These are phyloP conservation scores for Penicillium sp. DNA, from an alignment of 2,329 filamentous ascomycete genomes.

Conservation along the genomic window DNA sequence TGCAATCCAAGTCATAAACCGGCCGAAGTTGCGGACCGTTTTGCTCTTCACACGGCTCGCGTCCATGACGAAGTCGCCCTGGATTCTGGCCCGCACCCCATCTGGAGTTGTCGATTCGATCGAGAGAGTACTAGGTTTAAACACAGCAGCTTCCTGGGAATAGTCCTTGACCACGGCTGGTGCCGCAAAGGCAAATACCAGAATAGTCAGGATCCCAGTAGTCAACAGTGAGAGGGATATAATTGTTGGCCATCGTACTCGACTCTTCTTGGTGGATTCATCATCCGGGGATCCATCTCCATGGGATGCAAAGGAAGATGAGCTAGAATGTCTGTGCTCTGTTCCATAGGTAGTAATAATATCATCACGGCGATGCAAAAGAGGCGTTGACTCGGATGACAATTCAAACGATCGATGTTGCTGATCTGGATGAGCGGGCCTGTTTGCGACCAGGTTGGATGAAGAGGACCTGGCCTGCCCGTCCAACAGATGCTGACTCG, in stretches of 20 bases:
- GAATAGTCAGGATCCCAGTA: conserved; percentile 63
- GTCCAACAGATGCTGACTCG: conserved; percentile 30
- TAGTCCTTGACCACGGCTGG: conserved; percentile 82
- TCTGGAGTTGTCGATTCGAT: conserved; percentile 79
- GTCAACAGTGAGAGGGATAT: conserved; percentile 70
- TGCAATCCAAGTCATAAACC: conserved; percentile 76
- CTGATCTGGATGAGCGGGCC: conserved; percentile 16
- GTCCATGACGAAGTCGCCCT: conserved; percentile 80
- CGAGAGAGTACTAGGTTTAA: conserved; percentile 80
- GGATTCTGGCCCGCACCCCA: conserved; percentile 75
- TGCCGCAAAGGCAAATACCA: conserved; percentile 76
- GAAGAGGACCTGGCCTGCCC: conserved; percentile 23
- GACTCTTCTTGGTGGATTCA: conserved; percentile 15
- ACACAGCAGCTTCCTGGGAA: conserved; percentile 74
- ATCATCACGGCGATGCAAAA: conserved; percentile 38
- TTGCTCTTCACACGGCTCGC: conserved; percentile 70
- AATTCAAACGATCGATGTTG: conserved; percentile 31
- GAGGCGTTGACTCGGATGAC: conserved; percentile 45
- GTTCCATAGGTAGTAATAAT: conserved; percentile 32
- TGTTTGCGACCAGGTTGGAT: conserved; percentile 14
- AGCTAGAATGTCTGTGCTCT: conserved; percentile 16
- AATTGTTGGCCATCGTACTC: conserved; percentile 71
- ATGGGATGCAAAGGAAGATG: conserved; percentile 24
- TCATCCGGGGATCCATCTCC: conserved; percentile 16
- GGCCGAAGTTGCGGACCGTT: conserved; percentile 72